phyloP scores from a whole-genome alignment of 768 basidiomycete genomes.

The Podaxis sp. region DNA sequence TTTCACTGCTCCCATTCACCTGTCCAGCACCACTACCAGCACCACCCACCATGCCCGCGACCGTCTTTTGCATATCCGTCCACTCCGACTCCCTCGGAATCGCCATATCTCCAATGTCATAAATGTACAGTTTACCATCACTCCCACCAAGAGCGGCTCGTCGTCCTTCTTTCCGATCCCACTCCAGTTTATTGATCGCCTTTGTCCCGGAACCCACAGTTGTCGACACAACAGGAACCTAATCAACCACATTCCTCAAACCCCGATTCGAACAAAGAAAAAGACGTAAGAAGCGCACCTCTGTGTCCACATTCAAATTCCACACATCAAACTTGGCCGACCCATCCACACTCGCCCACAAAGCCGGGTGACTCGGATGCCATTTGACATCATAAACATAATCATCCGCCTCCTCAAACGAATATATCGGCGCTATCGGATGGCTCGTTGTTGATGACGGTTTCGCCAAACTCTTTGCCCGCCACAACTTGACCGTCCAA shows the following conservation, averaged over 20 bases:
- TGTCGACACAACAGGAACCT: slow-evolving; percentile 94
- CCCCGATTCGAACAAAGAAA: background rate
- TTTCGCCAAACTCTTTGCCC: slow-evolving; percentile 75
- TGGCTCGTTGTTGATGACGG: slow-evolving; percentile 50
- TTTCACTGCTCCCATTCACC: slow-evolving; percentile 38
- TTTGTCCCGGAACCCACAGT: slow-evolving; percentile 66
- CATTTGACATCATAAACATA: slow-evolving; percentile 99
- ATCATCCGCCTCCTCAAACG: slow-evolving; percentile 97
- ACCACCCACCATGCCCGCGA: slow-evolving; percentile 70
- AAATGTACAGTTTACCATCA: slow-evolving; percentile 91
- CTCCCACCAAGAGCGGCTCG: slow-evolving; percentile 89
- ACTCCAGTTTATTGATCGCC: slow-evolving; percentile 93
- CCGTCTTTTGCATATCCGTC: slow-evolving; percentile 87
- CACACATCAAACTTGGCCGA: slow-evolving; percentile 95
- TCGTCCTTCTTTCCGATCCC: slow-evolving; percentile 92
- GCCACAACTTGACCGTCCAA: slow-evolving; percentile 99
- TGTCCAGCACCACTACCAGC: slow-evolving; percentile 29
- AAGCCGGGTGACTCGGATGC: slow-evolving; percentile 94
- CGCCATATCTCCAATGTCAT: slow-evolving; percentile 91
- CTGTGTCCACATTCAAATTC: slow-evolving; percentile 96
- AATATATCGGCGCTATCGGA: slow-evolving; percentile 75
- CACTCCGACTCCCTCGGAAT: slow-evolving; percentile 90
- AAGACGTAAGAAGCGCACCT: slow-evolving; percentile 54
- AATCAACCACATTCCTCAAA: slow-evolving; percentile 11
- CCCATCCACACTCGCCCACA: slow-evolving; percentile 93